These are phyloP conservation scores for Nymphaea thermarum DNA, from an alignment of 164 flowering plant species.

Conservation along the genomic window DNA sequence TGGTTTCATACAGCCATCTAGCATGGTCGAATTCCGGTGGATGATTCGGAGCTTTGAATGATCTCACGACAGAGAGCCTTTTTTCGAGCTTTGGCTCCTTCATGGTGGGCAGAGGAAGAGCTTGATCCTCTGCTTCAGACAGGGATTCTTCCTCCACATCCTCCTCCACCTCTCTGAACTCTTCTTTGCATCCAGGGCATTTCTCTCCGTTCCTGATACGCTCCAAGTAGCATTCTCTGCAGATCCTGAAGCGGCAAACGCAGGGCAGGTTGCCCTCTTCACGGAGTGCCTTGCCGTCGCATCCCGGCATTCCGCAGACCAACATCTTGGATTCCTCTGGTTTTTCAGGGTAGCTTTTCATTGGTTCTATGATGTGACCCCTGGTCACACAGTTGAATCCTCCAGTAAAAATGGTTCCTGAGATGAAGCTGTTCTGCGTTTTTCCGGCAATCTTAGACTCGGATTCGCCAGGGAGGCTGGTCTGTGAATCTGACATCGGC, in stretches of 20 bases:
- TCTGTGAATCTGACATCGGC: slow-evolving; percentile 27
- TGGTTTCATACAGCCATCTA: slow-evolving; percentile 76
- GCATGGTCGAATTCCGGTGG: slow-evolving; percentile 67
- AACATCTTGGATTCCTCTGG: slow-evolving; percentile 6
- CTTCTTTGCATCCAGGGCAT: slow-evolving; percentile 84
- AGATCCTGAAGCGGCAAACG: slow-evolving; percentile 71
- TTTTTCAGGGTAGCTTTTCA: slow-evolving; percentile 16
- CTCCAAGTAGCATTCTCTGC: slow-evolving; percentile 60
- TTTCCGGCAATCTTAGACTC: slow-evolving; percentile 5
- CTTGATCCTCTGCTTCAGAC: slow-evolving; percentile 56
- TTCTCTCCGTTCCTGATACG: slow-evolving; percentile 35
- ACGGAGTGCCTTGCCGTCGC: slow-evolving; percentile 47
- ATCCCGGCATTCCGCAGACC: slow-evolving; percentile 60
- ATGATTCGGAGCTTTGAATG: slow-evolving; percentile 50
- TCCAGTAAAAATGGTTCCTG: slow-evolving; percentile 72
- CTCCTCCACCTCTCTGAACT: slow-evolving; percentile 24
- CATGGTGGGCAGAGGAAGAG: slow-evolving; percentile 54
- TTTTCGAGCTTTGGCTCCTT: slow-evolving; percentile 32
- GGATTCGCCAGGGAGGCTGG: slow-evolving; percentile 20
- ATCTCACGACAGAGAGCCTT: slow-evolving; percentile 56
- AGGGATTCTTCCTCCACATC: slow-evolving; percentile 21
- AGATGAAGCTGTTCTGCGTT: slow-evolving; percentile 28
- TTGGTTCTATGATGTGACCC: slow-evolving; percentile 45
- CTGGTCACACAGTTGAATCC: slow-evolving; percentile 64
- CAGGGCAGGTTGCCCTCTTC: slow-evolving; percentile 22